A percentile compares a stretch with the other conserved stretches of the same genome.
Conservation (phyloP, 1,139 yeast genomes). For the Zygosaccharomyces sapae region DNA sequence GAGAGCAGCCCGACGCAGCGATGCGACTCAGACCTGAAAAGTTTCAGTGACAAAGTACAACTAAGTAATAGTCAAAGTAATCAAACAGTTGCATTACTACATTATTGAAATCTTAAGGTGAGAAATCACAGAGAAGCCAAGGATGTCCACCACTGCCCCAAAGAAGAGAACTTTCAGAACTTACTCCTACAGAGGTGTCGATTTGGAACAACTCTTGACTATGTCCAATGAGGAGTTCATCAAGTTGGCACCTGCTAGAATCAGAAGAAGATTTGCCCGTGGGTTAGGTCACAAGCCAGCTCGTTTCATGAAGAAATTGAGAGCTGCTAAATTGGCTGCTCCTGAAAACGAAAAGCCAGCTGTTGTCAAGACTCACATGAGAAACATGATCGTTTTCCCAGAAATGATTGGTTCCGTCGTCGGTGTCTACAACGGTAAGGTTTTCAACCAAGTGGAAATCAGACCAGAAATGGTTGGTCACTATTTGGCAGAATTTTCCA, state of each 20-base stretch:
- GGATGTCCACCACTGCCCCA: constrained; percentile 25
- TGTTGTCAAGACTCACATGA: constrained; percentile 96
- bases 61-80: background rate
- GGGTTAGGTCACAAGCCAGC: constrained; percentile 95
- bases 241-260: constrained; percentile 96
- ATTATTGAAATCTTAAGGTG: background rate
- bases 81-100: no score
- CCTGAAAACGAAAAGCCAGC: constrained; percentile 97
- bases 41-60: constrained; percentile 4
- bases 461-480: constrained; percentile 99
- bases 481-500: constrained; percentile 99
- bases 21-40: constrained; percentile 3
- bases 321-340: constrained; percentile 94
- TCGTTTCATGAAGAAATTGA: constrained; percentile 96
- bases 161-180: constrained; percentile 93
- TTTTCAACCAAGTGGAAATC: constrained; percentile 97
- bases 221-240: constrained; percentile 96
- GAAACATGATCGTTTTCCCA: constrained; percentile 98
- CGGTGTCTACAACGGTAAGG: constrained; percentile 99
- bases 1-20: no score
- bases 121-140: constrained; percentile 3
- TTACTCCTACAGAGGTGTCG: constrained; percentile 99
- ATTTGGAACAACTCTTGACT: constrained; percentile 89
- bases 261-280: constrained; percentile 98
- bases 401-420: constrained; percentile 99